A percentile compares a stretch with the other conserved stretches of the same genome.
phyloP scores from a whole-genome alignment of 805 yeast genomes.

The Priceomyces medius region DNA sequence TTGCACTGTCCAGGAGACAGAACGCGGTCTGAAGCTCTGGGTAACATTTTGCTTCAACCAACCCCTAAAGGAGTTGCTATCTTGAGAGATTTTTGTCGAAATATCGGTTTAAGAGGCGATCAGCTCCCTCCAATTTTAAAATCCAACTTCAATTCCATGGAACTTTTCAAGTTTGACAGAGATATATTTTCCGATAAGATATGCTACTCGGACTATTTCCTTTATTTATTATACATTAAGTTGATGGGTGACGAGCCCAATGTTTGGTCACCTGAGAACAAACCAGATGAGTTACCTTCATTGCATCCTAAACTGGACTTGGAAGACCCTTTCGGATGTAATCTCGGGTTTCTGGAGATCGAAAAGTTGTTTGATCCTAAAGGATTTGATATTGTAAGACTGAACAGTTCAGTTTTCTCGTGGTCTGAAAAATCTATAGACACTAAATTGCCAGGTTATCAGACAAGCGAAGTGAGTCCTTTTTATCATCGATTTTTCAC shows the following conservation, averaged over 20 bases:
- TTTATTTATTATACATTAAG: conserved; percentile 59
- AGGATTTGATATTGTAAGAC: conserved; percentile 1
- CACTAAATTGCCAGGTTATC: neutral
- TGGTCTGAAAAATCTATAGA: neutral
- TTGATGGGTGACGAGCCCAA: conserved; percentile 69
- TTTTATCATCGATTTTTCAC: conserved; percentile 75
- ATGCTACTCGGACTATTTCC: conserved; percentile 59
- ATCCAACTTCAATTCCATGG: conserved; percentile 69
- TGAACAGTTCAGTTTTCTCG: conserved; percentile 1
- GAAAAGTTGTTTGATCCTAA: neutral
- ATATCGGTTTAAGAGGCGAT: conserved; percentile 47
- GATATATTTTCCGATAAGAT: conserved; percentile 56
- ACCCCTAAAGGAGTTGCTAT: conserved; percentile 88
- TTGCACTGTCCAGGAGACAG: conserved; percentile 76
- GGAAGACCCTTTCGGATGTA: conserved; percentile 9
- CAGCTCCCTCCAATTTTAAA: conserved; percentile 46
- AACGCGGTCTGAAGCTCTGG: conserved; percentile 52
- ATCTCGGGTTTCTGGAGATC: conserved; percentile 1
- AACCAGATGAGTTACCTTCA: conserved; percentile 48
- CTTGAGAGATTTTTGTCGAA: conserved; percentile 57
- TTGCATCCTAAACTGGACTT: conserved; percentile 28
- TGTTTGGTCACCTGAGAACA: conserved; percentile 60
- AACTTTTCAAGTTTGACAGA: conserved; percentile 66
- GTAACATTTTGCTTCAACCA: conserved; percentile 61
- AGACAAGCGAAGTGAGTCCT: conserved; percentile 45